Evolutionary conservation across 371 early-diverging fungal genomes (phyloP), one percentile per base, ranked within the genome.

Genomic region (Mortierella sp.): DNA sequence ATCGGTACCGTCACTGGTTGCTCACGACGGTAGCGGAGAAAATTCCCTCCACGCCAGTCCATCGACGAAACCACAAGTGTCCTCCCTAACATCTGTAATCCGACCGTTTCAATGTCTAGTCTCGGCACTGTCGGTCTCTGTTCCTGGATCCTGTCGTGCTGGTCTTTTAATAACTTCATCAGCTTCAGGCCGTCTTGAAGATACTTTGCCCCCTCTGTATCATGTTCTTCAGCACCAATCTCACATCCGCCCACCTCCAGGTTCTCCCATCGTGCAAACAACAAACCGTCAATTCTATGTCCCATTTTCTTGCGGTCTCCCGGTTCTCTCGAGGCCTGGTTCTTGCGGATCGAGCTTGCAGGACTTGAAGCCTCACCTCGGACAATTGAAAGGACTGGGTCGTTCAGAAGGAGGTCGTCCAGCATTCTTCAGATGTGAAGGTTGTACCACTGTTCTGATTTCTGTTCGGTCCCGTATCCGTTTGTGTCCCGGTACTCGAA

Each of bases 161-260:
- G 64, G 21, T 61, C 64, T 21, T 61, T 61, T 19, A 61, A 34
- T 5, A 61, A 19, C 21, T 61, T 61, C 64, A 61, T 61, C 8
- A 61, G 9, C 19, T 61, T 61, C 9, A 61, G 37, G 1, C 64
- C 64, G 8, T 34, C 64, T 19, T 19, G 34, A 16, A 61, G 34
- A 21, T 61, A 61, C 64, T 61, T 61, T 31, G 64, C 64, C 8
- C 64, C 64, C 37, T 61, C 64, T 34, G 64, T 61, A 31, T 61
- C 64, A 21, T 37, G 34, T 31, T 61, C 64, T 0, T 34, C 64
- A 14, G 34, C 64, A 19, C 64, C 31, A 19, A 61, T 34, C 34
- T 61, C 64, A 6, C 64, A 61, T 34, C 64, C 64, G 31, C 64
- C 64, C 13, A 61, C 64, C 21, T 61, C 64, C 3, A 61, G 64